These are phyloP conservation scores for Schizophyllum commune DNA, from an alignment of 1,284 basidiomycete species.

Conservation along the genomic window DNA sequence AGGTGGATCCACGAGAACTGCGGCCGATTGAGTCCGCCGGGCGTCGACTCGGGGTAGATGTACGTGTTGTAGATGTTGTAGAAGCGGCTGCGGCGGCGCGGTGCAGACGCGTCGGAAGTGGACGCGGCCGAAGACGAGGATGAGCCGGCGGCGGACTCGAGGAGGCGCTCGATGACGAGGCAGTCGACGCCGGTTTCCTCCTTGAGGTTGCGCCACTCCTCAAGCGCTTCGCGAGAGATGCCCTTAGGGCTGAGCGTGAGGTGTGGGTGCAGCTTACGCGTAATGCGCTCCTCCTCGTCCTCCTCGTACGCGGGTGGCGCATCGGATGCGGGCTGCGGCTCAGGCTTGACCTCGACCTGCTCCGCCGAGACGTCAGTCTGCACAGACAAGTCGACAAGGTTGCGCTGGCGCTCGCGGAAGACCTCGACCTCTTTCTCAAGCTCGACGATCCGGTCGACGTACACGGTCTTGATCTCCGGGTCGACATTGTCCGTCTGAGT, in stretches of 20 bases:
- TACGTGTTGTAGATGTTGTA: constrained; percentile 83
- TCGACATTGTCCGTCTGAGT: constrained; percentile 30
- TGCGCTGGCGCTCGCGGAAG: constrained; percentile 3
- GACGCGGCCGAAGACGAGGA: constrained; percentile 18
- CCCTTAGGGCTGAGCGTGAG: constrained; percentile 44
- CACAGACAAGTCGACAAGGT: too few relatives aligned
- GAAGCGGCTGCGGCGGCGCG: constrained; percentile 38
- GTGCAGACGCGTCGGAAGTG: constrained; percentile 14
- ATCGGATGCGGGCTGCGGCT: constrained; percentile 19
- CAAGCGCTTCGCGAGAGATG: constrained; percentile 51
- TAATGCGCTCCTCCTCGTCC: constrained; percentile 41
- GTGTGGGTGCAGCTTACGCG: constrained; percentile 61
- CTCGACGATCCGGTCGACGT: constrained; percentile 17
- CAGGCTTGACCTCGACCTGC: constrained; percentile 51
- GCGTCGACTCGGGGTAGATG: constrained; percentile 44
- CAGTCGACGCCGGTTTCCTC: constrained; percentile 71
- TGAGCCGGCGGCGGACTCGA: constrained; percentile 42
- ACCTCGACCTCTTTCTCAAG: constrained; percentile 23
- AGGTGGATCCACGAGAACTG: constrained; percentile 18
- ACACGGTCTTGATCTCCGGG: constrained; percentile 56
- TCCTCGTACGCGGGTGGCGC: constrained; percentile 64
- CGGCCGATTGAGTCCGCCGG: constrained; percentile 15
- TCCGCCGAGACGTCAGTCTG: constrained; percentile 36
- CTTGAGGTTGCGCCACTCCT: constrained; percentile 72
- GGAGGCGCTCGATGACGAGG: constrained; percentile 64